phyloP scores from a whole-genome alignment of 164 flowering plant species.

The Protea cynaroides region DNA sequence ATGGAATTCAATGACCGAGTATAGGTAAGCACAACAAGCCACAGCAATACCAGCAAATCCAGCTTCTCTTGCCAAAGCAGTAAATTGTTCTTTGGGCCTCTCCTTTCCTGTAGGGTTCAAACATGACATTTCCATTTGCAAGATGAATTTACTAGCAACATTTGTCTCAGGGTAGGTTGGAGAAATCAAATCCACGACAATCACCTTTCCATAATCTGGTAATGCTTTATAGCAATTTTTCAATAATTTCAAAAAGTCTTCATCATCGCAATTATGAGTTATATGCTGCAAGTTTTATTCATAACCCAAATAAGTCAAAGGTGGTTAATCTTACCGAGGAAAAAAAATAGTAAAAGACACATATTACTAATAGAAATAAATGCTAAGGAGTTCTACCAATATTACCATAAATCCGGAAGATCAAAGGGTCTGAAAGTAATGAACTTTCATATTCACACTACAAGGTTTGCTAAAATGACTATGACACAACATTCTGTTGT shows the following conservation, averaged over 20 bases:
- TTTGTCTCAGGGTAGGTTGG: neutral
- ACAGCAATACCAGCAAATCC: conserved; percentile 6
- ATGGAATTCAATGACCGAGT: conserved; percentile 22
- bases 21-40: conserved; percentile 9
- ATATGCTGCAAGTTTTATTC: conserved; percentile 12
- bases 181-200: conserved; percentile 9
- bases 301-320: neutral
- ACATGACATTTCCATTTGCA: conserved; percentile 9
- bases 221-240: conserved; percentile 17
- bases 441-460: too few species aligned
- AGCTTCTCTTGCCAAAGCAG: conserved; percentile 15
- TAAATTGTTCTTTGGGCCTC: conserved; percentile 17
- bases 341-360: too few species aligned
- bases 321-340: too few species aligned
- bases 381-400: too few species aligned
- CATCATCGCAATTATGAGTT: conserved; percentile 21
- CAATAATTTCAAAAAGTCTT: conserved; percentile 12
- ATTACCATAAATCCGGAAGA: too few species aligned
- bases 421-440: too few species aligned
- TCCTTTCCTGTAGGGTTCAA: conserved; percentile 18
- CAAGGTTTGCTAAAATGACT: too few species aligned
- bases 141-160: neutral
- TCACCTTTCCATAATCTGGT: conserved; percentile 16
- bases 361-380: too few species aligned
- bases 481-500: too few species aligned